Evolutionary conservation across 2,329 filamentous ascomycete species (phyloP), one percentile per base, ranked within the genome.

Genomic region (Escovopsis sp.): DNA sequence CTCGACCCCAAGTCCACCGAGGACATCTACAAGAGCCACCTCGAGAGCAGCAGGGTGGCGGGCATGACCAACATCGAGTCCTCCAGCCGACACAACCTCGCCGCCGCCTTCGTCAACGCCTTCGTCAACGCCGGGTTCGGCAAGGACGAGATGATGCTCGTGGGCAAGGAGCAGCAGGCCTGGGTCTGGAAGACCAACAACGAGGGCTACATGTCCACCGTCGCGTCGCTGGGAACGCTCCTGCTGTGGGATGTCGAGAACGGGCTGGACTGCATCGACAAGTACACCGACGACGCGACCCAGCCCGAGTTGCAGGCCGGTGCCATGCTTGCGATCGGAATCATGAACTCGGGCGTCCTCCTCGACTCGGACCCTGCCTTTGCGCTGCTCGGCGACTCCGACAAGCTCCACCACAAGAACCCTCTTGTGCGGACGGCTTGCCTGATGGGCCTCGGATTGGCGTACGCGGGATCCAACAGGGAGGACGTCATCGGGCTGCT

Each of bases 141-240:
- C 35, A 84, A 88, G 44, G 91, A 98, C 62, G 96, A 95, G 71
- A 83, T 98, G 76, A 95, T 98, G 89, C 70, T 96, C 44, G 81
- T 86, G 35, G 82, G 91, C 15, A 81, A 84, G 45, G 81, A 87
- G 48, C 93, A 94, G 67, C 80, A 83, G 53, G 84, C 82, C 48
- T 98, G 91, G 89, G 85, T 98, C 5, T 98, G 87, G 86, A 98
- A 96, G 70, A 96, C 93, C 15, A 98, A 98, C 65, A 87, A 93
- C 35, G 88, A 95, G 55, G 91, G 91, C 48, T 94, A 94, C 87
- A 74, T 94, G 63, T 96, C 91, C 1, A 95, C 89, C 0, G 84
- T 93, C 33, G 93, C 93, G 5, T 96, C 91, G 1, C 66, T 95
- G 51, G 91, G 91, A 56, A 89, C 91, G 53, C 71, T 98, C 14